Evolutionary conservation across 176 grass and related monocot species (phyloP).

Genomic region (Stipa capillata): DNA sequence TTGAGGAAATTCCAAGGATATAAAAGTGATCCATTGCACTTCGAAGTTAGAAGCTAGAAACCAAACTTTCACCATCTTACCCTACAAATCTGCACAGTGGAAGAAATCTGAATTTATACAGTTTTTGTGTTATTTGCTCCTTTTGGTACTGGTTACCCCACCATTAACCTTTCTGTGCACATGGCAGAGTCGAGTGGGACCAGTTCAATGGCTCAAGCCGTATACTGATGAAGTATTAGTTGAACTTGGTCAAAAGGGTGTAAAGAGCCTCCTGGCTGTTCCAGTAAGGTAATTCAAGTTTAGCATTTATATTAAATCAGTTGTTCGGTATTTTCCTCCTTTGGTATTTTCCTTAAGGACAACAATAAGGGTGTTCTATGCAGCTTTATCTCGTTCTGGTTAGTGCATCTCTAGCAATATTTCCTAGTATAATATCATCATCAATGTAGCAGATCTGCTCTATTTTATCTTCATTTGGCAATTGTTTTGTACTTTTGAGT

Average conservation of each 20-base stretch:
- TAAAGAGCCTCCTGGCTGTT: constrained; percentile 91
- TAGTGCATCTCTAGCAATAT: neutral
- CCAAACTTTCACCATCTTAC: neutral
- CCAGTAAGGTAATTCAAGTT: constrained; percentile 74
- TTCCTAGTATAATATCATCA: neutral
- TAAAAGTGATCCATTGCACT: neutral
- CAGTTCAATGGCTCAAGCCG: constrained; percentile 94
- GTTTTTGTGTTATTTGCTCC: neutral
- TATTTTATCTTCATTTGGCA: neutral
- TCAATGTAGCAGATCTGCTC: neutral
- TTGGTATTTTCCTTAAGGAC: neutral
- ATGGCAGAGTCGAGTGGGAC: constrained; percentile 84
- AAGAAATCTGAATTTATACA: neutral
- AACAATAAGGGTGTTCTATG: neutral
- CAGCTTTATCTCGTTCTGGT: neutral
- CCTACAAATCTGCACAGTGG: neutral
- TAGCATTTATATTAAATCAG: neutral
- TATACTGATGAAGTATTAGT: constrained; percentile 94
- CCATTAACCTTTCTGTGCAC: constrained; percentile 12
- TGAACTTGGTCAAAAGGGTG: constrained; percentile 77
- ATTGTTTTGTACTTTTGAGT: neutral
- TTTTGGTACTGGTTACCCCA: neutral
- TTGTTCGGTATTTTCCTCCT: neutral
- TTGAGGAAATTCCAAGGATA: neutral
- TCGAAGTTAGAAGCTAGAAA: neutral